phyloP scores from a whole-genome alignment of 176 grass and related monocot species.

The Ampelocalamus luodianensis region DNA sequence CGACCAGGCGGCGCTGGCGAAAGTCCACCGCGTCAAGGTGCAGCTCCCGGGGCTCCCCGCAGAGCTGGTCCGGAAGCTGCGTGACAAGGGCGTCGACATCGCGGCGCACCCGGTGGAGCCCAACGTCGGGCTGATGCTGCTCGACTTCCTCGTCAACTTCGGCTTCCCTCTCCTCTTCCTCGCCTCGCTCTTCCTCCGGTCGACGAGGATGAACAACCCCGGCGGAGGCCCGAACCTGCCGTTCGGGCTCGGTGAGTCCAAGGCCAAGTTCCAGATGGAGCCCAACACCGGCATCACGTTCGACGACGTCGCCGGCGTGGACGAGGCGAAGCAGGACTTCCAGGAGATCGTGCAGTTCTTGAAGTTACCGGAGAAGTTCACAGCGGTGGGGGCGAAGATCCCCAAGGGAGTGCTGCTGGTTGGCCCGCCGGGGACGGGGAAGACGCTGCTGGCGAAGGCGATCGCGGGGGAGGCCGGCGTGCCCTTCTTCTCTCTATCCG shows the following conservation, averaged over 20 bases:
- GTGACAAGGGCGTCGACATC: constrained; percentile 72
- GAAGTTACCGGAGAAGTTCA: constrained; percentile 65
- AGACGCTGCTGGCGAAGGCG: constrained; percentile 81
- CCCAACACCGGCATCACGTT: constrained; percentile 89
- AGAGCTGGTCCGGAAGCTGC: constrained; percentile 68
- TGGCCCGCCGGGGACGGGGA: constrained; percentile 70
- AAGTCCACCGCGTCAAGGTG: constrained; percentile 66
- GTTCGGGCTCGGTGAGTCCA: constrained; percentile 72
- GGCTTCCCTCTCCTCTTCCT: constrained; percentile 71
- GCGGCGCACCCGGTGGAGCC: constrained; percentile 57
- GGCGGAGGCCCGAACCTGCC: constrained; percentile 54
- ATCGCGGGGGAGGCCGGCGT: constrained; percentile 83
- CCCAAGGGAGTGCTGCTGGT: constrained; percentile 76
- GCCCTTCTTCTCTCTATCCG: constrained; percentile 85
- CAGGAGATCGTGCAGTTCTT: constrained; percentile 91
- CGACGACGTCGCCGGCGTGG: constrained; percentile 75
- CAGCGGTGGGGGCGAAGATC: constrained; percentile 63
- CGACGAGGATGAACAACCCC: constrained; percentile 38
- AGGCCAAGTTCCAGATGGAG: constrained; percentile 91
- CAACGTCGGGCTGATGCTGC: constrained; percentile 47
- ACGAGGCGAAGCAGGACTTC: constrained; percentile 91
- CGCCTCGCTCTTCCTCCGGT: constrained; percentile 54
- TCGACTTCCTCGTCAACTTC: constrained; percentile 59
- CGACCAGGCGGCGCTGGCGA: constrained; percentile 46
- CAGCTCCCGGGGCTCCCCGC: constrained; percentile 64